These are phyloP conservation scores for Colletotrichum spinosum DNA, from an alignment of 2,329 filamentous ascomycete species.

Conservation along the genomic window DNA sequence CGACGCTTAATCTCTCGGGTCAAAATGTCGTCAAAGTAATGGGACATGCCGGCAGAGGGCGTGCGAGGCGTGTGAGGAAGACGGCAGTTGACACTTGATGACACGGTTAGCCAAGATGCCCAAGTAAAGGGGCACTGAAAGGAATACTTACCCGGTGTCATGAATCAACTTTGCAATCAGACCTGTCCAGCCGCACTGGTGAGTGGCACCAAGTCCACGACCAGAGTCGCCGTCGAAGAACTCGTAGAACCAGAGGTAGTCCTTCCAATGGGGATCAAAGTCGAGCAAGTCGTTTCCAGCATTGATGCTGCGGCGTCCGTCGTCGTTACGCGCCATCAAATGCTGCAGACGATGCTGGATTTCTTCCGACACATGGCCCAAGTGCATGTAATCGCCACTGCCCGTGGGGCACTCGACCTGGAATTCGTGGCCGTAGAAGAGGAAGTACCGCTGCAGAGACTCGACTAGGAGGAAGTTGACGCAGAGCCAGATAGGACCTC, in stretches of 20 bases:
- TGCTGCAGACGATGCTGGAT: constrained; percentile 95
- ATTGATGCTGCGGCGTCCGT: constrained; percentile 90
- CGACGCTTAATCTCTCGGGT: constrained; percentile 62
- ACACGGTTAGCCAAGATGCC: constrained; percentile 1
- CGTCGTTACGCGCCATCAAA: constrained; percentile 85
- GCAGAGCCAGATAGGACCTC: constrained; percentile 94
- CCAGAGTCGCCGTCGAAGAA: constrained; percentile 96
- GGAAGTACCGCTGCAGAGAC: constrained; percentile 92
- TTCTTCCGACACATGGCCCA: constrained; percentile 94
- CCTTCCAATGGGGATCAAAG: constrained; percentile 93
- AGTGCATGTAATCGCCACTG: constrained; percentile 94
- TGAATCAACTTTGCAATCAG: constrained; percentile 97
- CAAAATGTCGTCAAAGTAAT: constrained; percentile 96
- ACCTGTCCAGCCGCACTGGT: constrained; percentile 97
- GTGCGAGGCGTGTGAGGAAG: constrained; percentile 94
- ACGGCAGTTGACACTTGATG: constrained; percentile 81
- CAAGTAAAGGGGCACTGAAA: too few relatives aligned
- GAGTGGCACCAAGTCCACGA: constrained; percentile 88
- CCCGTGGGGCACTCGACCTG: constrained; percentile 94
- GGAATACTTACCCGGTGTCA: constrained; percentile 83
- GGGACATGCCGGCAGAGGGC: constrained; percentile 82
- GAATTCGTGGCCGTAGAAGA: constrained; percentile 92
- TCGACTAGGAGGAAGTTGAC: constrained; percentile 97
- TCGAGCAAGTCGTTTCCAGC: constrained; percentile 86
- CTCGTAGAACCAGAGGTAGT: constrained; percentile 95